Conservation (phyloP, 2,329 filamentous ascomycete genomes). For the Arthrinium puccinioides region DNA sequence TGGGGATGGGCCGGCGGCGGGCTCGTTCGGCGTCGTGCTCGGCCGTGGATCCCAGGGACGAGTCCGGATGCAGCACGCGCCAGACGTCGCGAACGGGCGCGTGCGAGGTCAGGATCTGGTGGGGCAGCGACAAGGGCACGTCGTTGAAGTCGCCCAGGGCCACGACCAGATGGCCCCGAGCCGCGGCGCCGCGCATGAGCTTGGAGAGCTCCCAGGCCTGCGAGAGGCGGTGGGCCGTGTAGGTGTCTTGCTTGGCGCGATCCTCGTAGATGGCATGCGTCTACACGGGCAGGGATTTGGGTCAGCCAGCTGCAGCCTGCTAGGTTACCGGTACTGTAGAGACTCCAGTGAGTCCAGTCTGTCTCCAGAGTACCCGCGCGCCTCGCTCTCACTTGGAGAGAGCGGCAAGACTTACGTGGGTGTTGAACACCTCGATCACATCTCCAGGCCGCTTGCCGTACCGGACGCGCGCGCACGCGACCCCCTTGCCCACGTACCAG, state of each 20-base stretch:
- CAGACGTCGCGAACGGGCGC: conserved; percentile 76
- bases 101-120: conserved; percentile 73
- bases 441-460: conserved; percentile 59
- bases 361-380: no score
- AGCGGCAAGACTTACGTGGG: conserved; percentile 52
- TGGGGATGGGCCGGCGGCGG: conserved; percentile 61
- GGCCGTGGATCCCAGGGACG: conserved; percentile 69
- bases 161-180: conserved; percentile 75
- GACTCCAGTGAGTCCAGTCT: no score
- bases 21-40: conserved; percentile 59
- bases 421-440: conserved; percentile 84
- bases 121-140: conserved; percentile 77
- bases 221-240: conserved; percentile 81
- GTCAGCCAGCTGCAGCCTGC: no score
- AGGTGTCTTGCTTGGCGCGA: conserved; percentile 66
- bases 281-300: conserved; percentile 16
- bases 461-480: conserved; percentile 74
- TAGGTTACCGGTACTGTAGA: no score
- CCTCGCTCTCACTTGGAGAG: no score
- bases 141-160: conserved; percentile 95
- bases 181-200: conserved; percentile 72
- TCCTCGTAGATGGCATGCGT: conserved; percentile 81
- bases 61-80: conserved; percentile 76
- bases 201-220: conserved; percentile 96
- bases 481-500: conserved; percentile 93